Base-by-base conservation (phyloP, 371 early-diverging fungal species). In the Smittium mucronatum region DNA sequence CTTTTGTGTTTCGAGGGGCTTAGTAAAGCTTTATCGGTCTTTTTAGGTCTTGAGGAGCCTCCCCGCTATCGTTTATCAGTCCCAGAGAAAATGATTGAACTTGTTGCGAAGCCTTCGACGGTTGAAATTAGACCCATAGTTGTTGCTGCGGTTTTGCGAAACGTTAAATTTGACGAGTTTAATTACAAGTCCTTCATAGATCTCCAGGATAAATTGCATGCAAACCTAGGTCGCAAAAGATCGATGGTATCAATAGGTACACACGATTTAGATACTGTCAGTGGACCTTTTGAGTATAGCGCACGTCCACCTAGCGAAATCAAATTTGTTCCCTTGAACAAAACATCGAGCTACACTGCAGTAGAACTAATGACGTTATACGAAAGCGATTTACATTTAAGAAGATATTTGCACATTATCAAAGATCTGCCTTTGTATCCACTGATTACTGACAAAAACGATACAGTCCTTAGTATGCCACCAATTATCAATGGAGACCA, bases 401-500 rank as follows among this genome's bases (percentile, higher is more conserved):
- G 84, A 74, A 93, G 93, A 78, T 99, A 88, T 87, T 82, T 98
- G 75, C 90, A 84, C 68, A 94, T 98, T 72, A 93, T 96, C 74
- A 87, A 91, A 68, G 89, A 94, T 70, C 87, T 89, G 33, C 94
- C 97, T 1, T 88, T 88, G 36, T 98, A 90, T 80, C 98, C 97
- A 31, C 89, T 97, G 36, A 87, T 99, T 59, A 87, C 83, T 72
- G 98, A 99, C 80, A 81, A 85, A 69, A 88, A 88, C 57, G 86
- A 88, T 58, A 78, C 80, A 57, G 96, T 99, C 5, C 82, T 96
- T 73, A 97, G 97, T 63, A 83, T 99, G 68, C 99, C 99, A n/a
- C 99, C 99, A 34, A 92, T 99, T 77, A 99, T 99, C 84, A 99
- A 99, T 89, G 88, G 93, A 71, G 90, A 99, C 68, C 91, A 91